phyloP scores from a whole-genome alignment of 352 stramenopile species.

The Globisporangium barbulae region DNA sequence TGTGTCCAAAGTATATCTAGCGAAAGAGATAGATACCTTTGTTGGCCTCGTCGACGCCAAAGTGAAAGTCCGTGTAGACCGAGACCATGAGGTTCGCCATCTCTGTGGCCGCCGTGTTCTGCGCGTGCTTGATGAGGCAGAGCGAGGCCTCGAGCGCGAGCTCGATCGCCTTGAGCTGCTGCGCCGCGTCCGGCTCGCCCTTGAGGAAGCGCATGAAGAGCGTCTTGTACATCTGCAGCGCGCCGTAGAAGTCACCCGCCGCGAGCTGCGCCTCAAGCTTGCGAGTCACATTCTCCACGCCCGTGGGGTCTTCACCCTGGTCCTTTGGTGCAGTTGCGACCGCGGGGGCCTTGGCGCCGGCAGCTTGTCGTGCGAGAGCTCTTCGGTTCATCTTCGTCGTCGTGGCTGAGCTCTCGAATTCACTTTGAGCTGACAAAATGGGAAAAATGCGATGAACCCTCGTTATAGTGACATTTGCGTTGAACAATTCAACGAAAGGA shows the following conservation, averaged over 20 bases:
- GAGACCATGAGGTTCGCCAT: conserved; percentile 80
- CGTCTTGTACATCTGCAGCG: conserved; percentile 90
- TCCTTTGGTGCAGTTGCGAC: conserved; percentile 1
- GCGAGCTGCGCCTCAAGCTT: conserved; percentile 74
- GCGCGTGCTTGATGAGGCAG: conserved; percentile 63
- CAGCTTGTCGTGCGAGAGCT: conserved; percentile 53
- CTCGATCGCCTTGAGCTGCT: conserved; percentile 62
- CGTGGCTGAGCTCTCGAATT: neutral
- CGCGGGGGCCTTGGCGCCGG: conserved; percentile 16
- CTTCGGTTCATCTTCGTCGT: conserved; percentile 60
- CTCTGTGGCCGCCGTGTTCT: conserved; percentile 74
- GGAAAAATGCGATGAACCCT: neutral
- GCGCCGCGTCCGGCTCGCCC: conserved; percentile 46
- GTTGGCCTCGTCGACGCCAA: conserved; percentile 60
- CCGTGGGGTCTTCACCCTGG: conserved; percentile 30
- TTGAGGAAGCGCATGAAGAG: conserved; percentile 86
- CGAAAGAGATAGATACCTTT: conserved; percentile 31
- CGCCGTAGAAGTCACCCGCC: conserved; percentile 82
- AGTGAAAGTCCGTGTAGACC: conserved; percentile 68
- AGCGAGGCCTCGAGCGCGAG: conserved; percentile 67
- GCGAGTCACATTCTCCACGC: conserved; percentile 72
- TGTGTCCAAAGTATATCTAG: neutral
- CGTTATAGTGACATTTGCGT: neutral
- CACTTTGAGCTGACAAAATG: neutral
- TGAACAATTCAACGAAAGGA: neutral